Base-by-base conservation (phyloP, 2,329 filamentous ascomycete genomes). In the Bisporella sp. region DNA sequence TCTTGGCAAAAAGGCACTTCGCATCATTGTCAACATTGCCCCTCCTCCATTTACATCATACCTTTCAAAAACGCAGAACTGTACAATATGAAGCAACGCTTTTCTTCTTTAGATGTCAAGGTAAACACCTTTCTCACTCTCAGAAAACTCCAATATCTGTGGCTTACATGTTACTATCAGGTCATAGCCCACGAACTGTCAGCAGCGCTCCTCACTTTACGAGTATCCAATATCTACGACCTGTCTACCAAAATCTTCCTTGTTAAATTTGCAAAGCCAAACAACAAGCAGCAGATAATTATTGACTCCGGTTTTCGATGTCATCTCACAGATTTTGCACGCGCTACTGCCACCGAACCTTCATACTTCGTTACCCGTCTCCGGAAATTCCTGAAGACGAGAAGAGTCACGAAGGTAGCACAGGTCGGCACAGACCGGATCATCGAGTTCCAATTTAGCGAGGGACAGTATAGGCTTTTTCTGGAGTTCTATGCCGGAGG, bases 401-500 rank as follows among this genome's bases (percentile, higher is more conserved):
- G 92, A 54, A 76, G 92, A 51, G 80, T 96, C 51, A 96, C 92
- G 0, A 76, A 79, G 0, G 81, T 99, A 7, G 72, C 76, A 1
- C 93, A 99, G 69, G 79, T 99, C 46, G 93, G 93, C 45, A 96
- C 91, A 2, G 93, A 99, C 67, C 81, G 93, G 48, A 87, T 99
- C 54, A 84, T 99, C 48, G 89, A 97, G 66, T 82, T 99, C 48
- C 79, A 87, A 61, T 96, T 99, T 66, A 95, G 88, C 60, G 90
- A 97, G 73, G 93, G 93, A 8, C 78, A 84, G 59, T 96, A 95
- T 65, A 78, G 85, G 41, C 69, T 99, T 28, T 96, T 89, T 65
- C 73, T 99, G 31, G 93, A 99, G 70, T 99, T 99, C 71, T 99
- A 96, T 66, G 92, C 93, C 1, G 87, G 88, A 47, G 93, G 93